Conservation (phyloP, 345 rosid genomes). For the Eucalyptus sp. region DNA sequence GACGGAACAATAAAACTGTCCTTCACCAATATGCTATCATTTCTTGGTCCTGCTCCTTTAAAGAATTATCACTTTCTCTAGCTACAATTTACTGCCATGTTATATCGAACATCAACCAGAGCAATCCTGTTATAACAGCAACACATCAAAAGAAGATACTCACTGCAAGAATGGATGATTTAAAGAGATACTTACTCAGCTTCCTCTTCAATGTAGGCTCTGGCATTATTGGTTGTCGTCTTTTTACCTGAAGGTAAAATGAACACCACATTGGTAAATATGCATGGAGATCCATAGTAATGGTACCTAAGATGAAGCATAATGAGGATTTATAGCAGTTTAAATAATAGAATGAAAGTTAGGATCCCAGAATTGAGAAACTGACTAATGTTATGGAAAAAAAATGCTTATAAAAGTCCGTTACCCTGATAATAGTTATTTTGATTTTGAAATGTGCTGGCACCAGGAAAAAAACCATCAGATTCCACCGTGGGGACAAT, state of each 20-base stretch:
- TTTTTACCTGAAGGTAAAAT: constrained; percentile 40
- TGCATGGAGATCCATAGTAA: not conserved
- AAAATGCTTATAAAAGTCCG: not conserved
- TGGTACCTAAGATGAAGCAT: not conserved
- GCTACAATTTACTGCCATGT: not conserved
- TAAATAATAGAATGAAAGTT: not conserved
- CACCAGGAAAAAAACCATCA: not conserved
- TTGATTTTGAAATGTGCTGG: constrained; percentile 3
- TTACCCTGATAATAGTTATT: constrained; percentile 34
- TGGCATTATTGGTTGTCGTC: constrained; percentile 22
- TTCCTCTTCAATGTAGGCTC: constrained; percentile 63
- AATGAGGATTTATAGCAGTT: not conserved
- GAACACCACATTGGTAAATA: not conserved
- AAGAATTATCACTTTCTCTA: not conserved
- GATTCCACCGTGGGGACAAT: not conserved
- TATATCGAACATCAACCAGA: not conserved
- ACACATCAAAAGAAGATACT: not conserved
- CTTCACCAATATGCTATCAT: not conserved
- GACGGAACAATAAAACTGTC: not conserved
- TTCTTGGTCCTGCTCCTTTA: not conserved
- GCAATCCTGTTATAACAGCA: not conserved
- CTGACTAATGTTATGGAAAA: not conserved
- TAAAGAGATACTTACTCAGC: constrained; percentile 57
- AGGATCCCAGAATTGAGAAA: not conserved
- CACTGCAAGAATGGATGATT: not conserved